phyloP scores from a whole-genome alignment of 371 early-diverging fungal genomes.

The Mucor lusitanicus region DNA sequence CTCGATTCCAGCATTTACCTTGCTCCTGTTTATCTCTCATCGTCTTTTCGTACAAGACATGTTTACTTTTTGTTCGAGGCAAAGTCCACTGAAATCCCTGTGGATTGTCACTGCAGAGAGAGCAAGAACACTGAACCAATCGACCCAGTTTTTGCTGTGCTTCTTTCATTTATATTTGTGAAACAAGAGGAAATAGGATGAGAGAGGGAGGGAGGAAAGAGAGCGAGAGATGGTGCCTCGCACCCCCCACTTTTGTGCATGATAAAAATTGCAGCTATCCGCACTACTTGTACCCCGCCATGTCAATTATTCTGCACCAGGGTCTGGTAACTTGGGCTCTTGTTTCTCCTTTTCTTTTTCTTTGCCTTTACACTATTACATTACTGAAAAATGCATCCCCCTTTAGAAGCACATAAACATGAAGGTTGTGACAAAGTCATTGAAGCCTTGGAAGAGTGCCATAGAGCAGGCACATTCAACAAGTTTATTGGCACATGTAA shows the following conservation, averaged over 20 bases:
- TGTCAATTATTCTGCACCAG: background rate
- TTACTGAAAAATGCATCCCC: conserved; percentile 44
- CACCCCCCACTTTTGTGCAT: background rate
- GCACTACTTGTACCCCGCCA: background rate
- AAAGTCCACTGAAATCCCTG: conserved; percentile 3
- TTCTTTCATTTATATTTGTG: background rate
- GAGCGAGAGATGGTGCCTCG: background rate
- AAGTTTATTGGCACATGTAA: conserved; percentile 48
- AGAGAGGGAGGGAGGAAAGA: background rate
- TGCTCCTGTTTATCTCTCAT: background rate
- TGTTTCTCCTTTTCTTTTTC: background rate
- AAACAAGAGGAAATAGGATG: background rate
- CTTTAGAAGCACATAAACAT: conserved; percentile 44
- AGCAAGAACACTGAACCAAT: conserved; percentile 7
- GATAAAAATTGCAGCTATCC: background rate
- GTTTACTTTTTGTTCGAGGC: conserved; percentile 4
- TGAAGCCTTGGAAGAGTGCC: conserved; percentile 48
- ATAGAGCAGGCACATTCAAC: conserved; percentile 46
- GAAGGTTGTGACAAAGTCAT: conserved; percentile 48
- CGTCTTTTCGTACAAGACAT: background rate
- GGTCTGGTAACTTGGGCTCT: background rate
- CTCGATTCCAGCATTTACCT: background rate
- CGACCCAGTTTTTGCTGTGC: background rate
- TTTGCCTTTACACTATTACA: background rate
- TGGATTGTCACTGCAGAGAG: background rate